Conservation (phyloP, 2,329 filamentous ascomycete species). For the Stachybotrys elegans region DNA sequence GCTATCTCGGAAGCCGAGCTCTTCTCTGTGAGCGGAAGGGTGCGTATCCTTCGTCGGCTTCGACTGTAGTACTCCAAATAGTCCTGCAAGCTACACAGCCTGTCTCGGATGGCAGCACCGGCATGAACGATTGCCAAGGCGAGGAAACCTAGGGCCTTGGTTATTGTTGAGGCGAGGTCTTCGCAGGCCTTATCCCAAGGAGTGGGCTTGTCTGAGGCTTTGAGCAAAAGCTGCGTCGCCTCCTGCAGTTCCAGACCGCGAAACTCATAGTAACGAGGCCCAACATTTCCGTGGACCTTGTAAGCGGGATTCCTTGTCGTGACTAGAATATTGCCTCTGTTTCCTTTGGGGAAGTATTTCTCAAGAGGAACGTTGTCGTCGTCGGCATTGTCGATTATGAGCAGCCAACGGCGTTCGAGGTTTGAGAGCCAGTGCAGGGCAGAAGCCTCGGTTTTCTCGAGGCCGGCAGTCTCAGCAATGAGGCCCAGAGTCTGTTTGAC, state of each 20-base stretch:
- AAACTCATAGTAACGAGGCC: conserved; percentile 4
- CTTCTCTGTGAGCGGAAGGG: background rate
- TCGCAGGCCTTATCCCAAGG: conserved; percentile 4
- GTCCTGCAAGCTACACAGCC: conserved; percentile 5
- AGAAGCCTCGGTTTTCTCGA: conserved; percentile 4
- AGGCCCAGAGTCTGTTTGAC: conserved; percentile 1
- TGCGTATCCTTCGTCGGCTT: background rate
- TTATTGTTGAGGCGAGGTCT: conserved; percentile 3
- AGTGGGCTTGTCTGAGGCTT: conserved; percentile 2
- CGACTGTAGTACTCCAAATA: conserved; percentile 7
- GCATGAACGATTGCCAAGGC: conserved; percentile 10
- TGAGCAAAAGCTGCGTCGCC: conserved; percentile 6
- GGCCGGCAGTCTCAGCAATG: conserved; percentile 4
- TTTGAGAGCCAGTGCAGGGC: conserved; percentile 6
- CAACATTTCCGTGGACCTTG: conserved; percentile 5
- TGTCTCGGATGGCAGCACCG: conserved; percentile 7
- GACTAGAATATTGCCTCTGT: conserved; percentile 8
- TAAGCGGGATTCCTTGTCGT: conserved; percentile 7
- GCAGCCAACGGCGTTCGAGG: background rate
- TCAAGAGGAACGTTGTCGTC: conserved; percentile 2
- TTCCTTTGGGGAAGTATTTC: conserved; percentile 4
- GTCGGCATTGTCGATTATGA: conserved; percentile 8
- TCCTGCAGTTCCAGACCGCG: conserved; percentile 3
- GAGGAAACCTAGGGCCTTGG: conserved; percentile 5
- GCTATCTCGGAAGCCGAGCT: background rate